Evolutionary conservation across 768 basidiomycete genomes (phyloP), one percentile per base, ranked within the genome.

Genomic region (Leucosporidium yakuticum): DNA sequence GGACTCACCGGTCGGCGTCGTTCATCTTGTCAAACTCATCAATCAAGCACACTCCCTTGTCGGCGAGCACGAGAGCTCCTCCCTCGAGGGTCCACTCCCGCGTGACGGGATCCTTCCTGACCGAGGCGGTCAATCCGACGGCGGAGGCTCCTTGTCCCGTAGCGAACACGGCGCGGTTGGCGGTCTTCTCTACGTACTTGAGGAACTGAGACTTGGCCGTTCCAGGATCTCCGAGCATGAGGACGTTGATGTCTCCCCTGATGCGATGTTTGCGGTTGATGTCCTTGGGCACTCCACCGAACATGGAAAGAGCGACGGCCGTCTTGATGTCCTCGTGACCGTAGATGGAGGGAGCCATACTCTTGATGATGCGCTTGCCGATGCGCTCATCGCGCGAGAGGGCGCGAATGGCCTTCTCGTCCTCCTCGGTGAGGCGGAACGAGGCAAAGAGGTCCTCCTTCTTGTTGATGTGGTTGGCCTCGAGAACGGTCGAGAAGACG

Each of bases 11-110:
- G 78, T 99, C 95, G 21, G 91, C 85, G 75, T 98, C 96, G 80
- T 98, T 98, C 96, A 99, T 99, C 83, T 99, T 99, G 82, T 99
- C 96, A 78, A 99, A 98, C 79, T 98, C 96, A 80, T 99, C 96
- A 73, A 99, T 99, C 48, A 98, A 82, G 77, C 96, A 98, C 32
- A 89, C 91, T 19, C 96, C 96, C 80, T 95, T 96, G 80, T 99
- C 96, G 4, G 96, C 96, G 25, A 99, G 83, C n/a, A 99, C 96
- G 15, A 99, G 83, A 4, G 96, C 96, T 14, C 96, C 96, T 20
- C 96, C 96, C 79, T 99, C 96, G 32, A 99, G 84, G 4, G 96
- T 50, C 48, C 27, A 50, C 48, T 61, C 60, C 27, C 50, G 55
- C 17, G 96, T 98, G 65, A 98, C 85, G 0, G 96, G 93, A 76